Evolutionary conservation across 2,329 filamentous ascomycete genomes (phyloP).

Genomic region (Diaporthe vaccinii): DNA sequence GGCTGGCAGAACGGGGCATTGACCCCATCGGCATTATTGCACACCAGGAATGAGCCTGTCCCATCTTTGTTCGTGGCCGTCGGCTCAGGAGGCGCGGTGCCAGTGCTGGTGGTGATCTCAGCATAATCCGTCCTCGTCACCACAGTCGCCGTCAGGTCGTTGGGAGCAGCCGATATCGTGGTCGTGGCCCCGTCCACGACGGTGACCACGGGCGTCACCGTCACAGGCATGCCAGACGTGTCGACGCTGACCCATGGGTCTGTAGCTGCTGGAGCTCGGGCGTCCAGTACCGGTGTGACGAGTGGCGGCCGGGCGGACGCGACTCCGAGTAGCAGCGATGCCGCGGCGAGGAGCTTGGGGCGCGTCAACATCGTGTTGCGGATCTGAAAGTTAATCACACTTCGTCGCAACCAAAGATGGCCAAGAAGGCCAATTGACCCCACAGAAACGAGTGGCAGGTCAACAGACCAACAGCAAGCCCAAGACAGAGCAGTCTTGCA

Average conservation of each 20-base stretch:
- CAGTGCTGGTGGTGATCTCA: constrained; percentile 53
- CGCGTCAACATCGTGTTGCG: constrained; percentile 12
- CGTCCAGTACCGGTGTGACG: constrained; percentile 30
- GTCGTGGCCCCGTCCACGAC: constrained; percentile 59
- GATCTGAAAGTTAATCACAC: neutral
- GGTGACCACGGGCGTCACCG: constrained; percentile 63
- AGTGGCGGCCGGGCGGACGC: constrained; percentile 30
- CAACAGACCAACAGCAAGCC: neutral
- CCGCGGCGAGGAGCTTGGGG: constrained; percentile 35
- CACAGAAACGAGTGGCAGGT: constrained; percentile 26
- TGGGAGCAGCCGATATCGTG: constrained; percentile 53
- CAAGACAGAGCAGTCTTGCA: neutral
- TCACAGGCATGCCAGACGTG: constrained; percentile 60
- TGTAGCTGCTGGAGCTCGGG: constrained; percentile 44
- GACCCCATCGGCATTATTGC: constrained; percentile 61
- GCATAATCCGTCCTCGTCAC: constrained; percentile 51
- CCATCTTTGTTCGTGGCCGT: constrained; percentile 58
- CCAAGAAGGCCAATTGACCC: neutral
- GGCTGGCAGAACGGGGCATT: constrained; percentile 68
- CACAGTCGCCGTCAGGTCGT: constrained; percentile 57
- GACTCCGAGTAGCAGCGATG: constrained; percentile 27
- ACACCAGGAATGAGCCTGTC: constrained; percentile 64
- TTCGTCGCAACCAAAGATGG: neutral
- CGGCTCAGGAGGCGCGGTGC: constrained; percentile 57
- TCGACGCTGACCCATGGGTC: constrained; percentile 67